Evolutionary conservation across 2,329 filamentous ascomycete species (phyloP), one percentile per base, ranked within the genome.

Genomic region (Cordyceps cateniannulata): DNA sequence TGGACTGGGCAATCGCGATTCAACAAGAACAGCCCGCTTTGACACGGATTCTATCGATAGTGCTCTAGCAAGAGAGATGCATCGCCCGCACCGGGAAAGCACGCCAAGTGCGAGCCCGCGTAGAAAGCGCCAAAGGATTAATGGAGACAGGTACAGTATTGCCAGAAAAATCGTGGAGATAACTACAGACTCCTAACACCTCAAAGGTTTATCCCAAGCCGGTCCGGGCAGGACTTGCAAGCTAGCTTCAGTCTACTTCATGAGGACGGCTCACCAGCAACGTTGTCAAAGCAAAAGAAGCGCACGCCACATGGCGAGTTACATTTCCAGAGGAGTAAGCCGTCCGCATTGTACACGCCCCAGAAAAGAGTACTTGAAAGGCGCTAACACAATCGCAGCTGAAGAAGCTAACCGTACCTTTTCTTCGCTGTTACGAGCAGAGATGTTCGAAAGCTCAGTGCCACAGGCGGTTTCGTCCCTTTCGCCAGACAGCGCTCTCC

Each of bases 331-430:
- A 93, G 87, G 74, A 95, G 92, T 93, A 79, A 70, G 87, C 57
- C n/a, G 14, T n/a, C 16, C 8, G 18, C 29, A n/a, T 20, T 4
- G 20, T 16, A 49, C 35, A 35, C 18, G 6, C 32, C 32, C 9
- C 32, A 3, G 8, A 35, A 35, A 10, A 45, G n/a, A 20, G 42
- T 22, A 9, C 22, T 35, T 32, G 44, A 12, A 27, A 25, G 40
- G 12, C 6, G 38, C 18, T 44, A 50, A 25, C 57, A 65, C 32
- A 66, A 42, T 49, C 25, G 5, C 42, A 85, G 93, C 90, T 54
- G 93, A 97, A 76, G 92, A 98, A 81, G 95, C 95, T 52, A 97
- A 99, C 69, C 85, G 90, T 62, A 97, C 91, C 22, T 99, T 93
- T 73, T 96, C 92, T 29, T 89, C 87, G 22, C 79, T 99, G 7